A percentile compares a stretch with the other conserved stretches of the same genome.
Conservation (phyloP, 805 yeast species). For the Zygotorulaspora chibaensis region DNA sequence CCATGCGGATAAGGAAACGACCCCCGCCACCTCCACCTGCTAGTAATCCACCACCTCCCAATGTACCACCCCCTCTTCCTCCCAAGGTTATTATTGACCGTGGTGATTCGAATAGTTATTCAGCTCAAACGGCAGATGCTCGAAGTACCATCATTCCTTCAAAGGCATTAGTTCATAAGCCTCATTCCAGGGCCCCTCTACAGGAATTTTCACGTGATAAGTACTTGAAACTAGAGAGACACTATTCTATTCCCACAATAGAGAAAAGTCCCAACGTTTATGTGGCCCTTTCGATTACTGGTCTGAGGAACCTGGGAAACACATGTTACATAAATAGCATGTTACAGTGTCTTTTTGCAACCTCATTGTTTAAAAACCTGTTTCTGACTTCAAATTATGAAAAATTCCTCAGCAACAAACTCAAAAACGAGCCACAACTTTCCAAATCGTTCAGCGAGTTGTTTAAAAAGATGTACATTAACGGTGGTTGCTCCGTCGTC, state of each 20-base stretch:
- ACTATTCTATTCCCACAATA: constrained; percentile 36
- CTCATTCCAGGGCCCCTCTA: background rate
- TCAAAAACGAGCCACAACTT: constrained; percentile 30
- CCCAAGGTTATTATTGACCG: constrained; percentile 8
- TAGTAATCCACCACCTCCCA: constrained; percentile 22
- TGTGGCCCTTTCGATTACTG: constrained; percentile 50
- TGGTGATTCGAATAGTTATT: background rate
- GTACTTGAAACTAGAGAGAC: constrained; percentile 2
- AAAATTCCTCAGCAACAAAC: constrained; percentile 38
- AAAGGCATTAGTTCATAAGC: background rate
- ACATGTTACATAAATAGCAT: constrained; percentile 76
- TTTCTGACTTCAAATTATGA: constrained; percentile 46
- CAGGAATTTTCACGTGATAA: background rate
- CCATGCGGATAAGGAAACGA: constrained; percentile 23
- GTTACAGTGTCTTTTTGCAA: constrained; percentile 63
- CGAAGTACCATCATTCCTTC: background rate
- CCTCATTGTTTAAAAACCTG: constrained; percentile 45
- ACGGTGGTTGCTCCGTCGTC: constrained; percentile 58
- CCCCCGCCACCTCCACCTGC: constrained; percentile 32
- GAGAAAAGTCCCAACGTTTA: constrained; percentile 37
- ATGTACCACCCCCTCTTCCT: constrained; percentile 10
- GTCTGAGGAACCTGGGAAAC: constrained; percentile 63
- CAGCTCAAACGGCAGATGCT: background rate
- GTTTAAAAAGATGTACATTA: constrained; percentile 52
- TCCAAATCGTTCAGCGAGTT: constrained; percentile 51